These are phyloP conservation scores for Artemisia tridentata DNA, from an alignment of 129 eudicot species.

Conservation along the genomic window DNA sequence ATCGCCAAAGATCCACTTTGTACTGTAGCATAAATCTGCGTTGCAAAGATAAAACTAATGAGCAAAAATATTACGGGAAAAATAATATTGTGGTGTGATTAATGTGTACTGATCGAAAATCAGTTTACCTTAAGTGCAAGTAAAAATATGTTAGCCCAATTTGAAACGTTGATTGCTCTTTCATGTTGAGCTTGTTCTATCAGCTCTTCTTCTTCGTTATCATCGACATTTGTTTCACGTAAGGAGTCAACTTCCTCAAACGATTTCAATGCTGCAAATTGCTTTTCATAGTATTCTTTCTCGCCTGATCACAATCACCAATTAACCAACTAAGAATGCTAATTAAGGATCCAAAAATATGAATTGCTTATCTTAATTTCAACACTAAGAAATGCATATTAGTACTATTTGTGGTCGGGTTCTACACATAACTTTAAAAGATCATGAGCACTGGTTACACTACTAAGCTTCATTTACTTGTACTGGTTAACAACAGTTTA, in stretches of 20 bases:
- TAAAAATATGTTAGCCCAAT: conserved; percentile 55
- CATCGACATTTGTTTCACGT: conserved; percentile 19
- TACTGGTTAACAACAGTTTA: conserved; percentile 4
- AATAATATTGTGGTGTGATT: not conserved
- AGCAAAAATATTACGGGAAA: not conserved
- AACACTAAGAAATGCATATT: conserved; percentile 5
- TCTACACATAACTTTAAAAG: conserved; percentile 9
- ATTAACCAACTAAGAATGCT: not conserved
- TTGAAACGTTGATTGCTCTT: conserved; percentile 62
- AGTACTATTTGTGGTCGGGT: conserved; percentile 5
- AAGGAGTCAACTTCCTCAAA: conserved; percentile 66
- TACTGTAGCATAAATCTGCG: conserved; percentile 61
- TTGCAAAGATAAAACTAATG: conserved; percentile 4
- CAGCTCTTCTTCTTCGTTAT: conserved; percentile 44
- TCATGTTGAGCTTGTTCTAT: conserved; percentile 55
- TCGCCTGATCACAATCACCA: conserved; percentile 44
- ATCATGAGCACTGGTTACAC: conserved; percentile 10
- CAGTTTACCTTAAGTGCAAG: conserved; percentile 52
- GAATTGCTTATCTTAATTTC: not conserved
- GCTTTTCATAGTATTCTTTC: conserved; percentile 68
- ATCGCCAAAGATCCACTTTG: conserved; percentile 75
- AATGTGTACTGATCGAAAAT: not conserved
- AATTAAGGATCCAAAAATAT: not conserved
- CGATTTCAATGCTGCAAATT: conserved; percentile 59
- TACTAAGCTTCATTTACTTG: conserved; percentile 7